Evolutionary conservation across 805 yeast species (phyloP).

Genomic region (Saccharomycopsis vini): DNA sequence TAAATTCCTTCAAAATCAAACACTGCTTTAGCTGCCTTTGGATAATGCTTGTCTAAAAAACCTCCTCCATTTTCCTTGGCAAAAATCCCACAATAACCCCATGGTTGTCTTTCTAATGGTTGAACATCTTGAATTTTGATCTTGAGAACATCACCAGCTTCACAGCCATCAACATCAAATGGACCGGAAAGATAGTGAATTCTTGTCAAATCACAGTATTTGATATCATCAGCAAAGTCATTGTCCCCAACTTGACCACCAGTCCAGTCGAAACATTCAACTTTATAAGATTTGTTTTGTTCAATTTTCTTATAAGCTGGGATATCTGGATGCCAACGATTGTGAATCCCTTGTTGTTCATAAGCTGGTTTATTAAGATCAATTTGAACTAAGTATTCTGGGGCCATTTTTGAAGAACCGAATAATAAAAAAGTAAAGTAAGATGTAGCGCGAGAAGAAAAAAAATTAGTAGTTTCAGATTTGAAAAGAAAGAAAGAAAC

Average conservation of each 20-base stretch:
- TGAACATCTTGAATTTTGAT: conserved; percentile 45
- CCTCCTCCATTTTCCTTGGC: conserved; percentile 44
- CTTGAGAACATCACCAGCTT: conserved; percentile 40
- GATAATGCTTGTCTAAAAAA: conserved; percentile 39
- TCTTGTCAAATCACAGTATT: conserved; percentile 34
- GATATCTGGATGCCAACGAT: conserved; percentile 47
- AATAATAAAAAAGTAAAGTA: neutral
- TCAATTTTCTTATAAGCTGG: conserved; percentile 33
- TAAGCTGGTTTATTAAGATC: conserved; percentile 37
- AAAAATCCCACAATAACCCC: conserved; percentile 46
- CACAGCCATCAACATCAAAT: conserved; percentile 34
- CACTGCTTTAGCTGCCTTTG: conserved; percentile 43
- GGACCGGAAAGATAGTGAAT: conserved; percentile 46
- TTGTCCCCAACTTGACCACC: conserved; percentile 41
- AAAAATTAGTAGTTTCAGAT: neutral
- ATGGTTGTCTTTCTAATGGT: conserved; percentile 42
- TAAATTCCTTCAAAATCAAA: conserved; percentile 45
- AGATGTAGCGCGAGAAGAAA: neutral
- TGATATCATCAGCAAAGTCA: conserved; percentile 41
- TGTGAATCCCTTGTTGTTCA: conserved; percentile 39
- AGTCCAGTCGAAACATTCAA: conserved; percentile 48
- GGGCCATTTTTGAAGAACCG: conserved; percentile 7
- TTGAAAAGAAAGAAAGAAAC: neutral
- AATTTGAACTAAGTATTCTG: conserved; percentile 25
- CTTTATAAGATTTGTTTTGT: conserved; percentile 36